Percentiles rank a stretch among this genome's conserved stretches.
These are phyloP conservation scores for Calocybe cyanea DNA, from an alignment of 768 basidiomycete species.

Conservation along the genomic window DNA sequence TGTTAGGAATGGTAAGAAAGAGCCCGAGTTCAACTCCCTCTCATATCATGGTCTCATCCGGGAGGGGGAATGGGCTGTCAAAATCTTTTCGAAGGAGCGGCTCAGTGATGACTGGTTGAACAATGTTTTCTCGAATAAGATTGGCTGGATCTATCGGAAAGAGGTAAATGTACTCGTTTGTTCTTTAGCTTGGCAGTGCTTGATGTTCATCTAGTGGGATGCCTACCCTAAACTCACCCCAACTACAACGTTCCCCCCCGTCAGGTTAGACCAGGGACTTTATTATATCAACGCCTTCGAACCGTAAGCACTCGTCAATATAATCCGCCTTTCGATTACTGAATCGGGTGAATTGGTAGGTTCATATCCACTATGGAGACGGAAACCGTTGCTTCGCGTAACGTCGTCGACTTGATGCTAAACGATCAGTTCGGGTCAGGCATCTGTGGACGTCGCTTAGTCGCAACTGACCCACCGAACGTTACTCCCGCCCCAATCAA, in stretches of 20 bases:
- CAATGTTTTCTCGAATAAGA: slow-evolving; percentile 57
- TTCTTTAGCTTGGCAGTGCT: neutral
- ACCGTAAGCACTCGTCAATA: slow-evolving; percentile 48
- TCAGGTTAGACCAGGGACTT: slow-evolving; percentile 72
- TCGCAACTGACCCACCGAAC: slow-evolving; percentile 14
- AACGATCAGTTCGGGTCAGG: slow-evolving; percentile 67
- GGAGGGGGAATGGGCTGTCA: slow-evolving; percentile 69
- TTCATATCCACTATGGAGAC: slow-evolving; percentile 95
- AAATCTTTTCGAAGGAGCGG: slow-evolving; percentile 75
- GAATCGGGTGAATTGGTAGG: slow-evolving; percentile 29
- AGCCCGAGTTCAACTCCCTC: slow-evolving; percentile 84
- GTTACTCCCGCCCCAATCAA: slow-evolving; percentile 1
- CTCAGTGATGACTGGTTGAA: slow-evolving; percentile 70
- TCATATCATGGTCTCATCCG: slow-evolving; percentile 68
- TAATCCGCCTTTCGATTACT: slow-evolving; percentile 3
- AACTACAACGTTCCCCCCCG: slow-evolving; percentile 64
- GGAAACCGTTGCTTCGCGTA: slow-evolving; percentile 78
- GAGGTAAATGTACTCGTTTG: slow-evolving; percentile 40
- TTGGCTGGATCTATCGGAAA: slow-evolving; percentile 82
- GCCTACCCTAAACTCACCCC: slow-evolving; percentile 75
- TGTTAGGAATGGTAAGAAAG: slow-evolving; percentile 45
- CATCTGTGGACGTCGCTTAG: slow-evolving; percentile 54
- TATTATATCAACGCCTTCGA: slow-evolving; percentile 95
- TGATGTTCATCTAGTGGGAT: slow-evolving; percentile 54
- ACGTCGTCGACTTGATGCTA: slow-evolving; percentile 76